Percentiles rank a stretch among this genome's conserved stretches.
Conservation (phyloP, 306 rosid genomes). For the Pyrus bretschneideri region DNA sequence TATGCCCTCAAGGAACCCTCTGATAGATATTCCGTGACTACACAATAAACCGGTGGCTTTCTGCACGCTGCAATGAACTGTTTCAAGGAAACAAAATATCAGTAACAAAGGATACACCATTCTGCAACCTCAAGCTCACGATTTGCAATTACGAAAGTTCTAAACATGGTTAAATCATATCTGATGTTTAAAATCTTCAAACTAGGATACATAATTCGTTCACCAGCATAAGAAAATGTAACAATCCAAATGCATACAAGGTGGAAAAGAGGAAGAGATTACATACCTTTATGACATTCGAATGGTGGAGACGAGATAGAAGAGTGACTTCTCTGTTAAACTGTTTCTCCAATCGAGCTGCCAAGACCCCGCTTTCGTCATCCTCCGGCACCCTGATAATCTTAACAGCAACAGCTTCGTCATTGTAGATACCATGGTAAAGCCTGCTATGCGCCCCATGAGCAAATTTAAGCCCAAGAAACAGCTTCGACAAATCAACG, state of each 20-base stretch:
- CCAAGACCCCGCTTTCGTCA: conserved; percentile 61
- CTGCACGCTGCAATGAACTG: conserved; percentile 89
- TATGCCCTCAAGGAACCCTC: conserved; percentile 90
- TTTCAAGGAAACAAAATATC: conserved; percentile 24
- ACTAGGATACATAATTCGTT: not conserved
- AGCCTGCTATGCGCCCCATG: conserved; percentile 96
- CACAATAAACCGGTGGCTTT: conserved; percentile 74
- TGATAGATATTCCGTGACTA: conserved; percentile 69
- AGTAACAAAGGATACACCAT: conserved; percentile 6
- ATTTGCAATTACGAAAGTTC: not conserved
- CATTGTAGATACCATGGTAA: conserved; percentile 80
- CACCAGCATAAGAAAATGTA: not conserved
- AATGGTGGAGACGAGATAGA: conserved; percentile 70
- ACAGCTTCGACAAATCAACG: conserved; percentile 71
- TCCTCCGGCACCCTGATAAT: conserved; percentile 72
- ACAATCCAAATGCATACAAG: not conserved
- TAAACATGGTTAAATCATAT: not conserved
- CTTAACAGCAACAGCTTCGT: conserved; percentile 74
- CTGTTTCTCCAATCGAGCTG: conserved; percentile 66
- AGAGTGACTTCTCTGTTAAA: conserved; percentile 72
- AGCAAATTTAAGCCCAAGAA: conserved; percentile 82
- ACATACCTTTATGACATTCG: conserved; percentile 71
- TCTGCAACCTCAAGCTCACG: not conserved
- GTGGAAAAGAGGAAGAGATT: conserved; percentile 1
- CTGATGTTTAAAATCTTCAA: not conserved